phyloP scores from a whole-genome alignment of 75 land plant genomes.

The Pinus albicaulis region DNA sequence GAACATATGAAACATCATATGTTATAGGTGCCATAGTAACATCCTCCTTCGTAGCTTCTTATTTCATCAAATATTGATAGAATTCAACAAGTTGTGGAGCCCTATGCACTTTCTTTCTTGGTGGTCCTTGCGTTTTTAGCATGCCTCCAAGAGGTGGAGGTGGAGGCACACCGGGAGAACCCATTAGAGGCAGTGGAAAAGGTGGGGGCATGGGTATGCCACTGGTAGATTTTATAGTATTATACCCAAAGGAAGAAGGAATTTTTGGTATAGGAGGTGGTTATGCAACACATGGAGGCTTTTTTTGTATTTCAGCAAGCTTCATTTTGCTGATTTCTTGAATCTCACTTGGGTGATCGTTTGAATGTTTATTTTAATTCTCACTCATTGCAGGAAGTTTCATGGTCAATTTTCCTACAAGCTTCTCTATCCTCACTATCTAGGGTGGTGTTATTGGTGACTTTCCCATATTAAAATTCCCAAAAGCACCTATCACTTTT shows the following conservation, averaged over 20 bases:
- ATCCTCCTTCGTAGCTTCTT: constrained; percentile 83
- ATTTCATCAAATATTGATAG: constrained; percentile 92
- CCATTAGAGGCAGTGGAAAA: constrained; percentile 65
- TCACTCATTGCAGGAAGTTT: background rate
- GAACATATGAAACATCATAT: constrained; percentile 51
- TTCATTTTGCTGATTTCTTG: constrained; percentile 66
- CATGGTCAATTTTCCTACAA: constrained; percentile 17
- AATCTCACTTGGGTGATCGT: constrained; percentile 16
- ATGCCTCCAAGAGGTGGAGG: constrained; percentile 30
- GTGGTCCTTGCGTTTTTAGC: constrained; percentile 15
- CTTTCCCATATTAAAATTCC: background rate
- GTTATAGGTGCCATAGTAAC: constrained; percentile 31
- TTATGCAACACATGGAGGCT: constrained; percentile 62
- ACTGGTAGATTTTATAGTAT: constrained; percentile 15
- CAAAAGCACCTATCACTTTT: constrained; percentile 11
- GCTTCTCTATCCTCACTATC: constrained; percentile 15
- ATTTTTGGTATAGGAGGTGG: constrained; percentile 82
- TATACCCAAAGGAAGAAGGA: constrained; percentile 10
- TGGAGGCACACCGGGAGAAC: constrained; percentile 27
- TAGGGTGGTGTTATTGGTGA: background rate
- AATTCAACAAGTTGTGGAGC: constrained; percentile 98
- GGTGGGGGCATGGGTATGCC: constrained; percentile 51
- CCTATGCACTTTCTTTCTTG: constrained; percentile 72
- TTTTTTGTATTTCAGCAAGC: constrained; percentile 74
- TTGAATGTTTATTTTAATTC: constrained; percentile 18